phyloP scores from a whole-genome alignment of 2,329 filamentous ascomycete genomes.

The Apiospora arundinis region DNA sequence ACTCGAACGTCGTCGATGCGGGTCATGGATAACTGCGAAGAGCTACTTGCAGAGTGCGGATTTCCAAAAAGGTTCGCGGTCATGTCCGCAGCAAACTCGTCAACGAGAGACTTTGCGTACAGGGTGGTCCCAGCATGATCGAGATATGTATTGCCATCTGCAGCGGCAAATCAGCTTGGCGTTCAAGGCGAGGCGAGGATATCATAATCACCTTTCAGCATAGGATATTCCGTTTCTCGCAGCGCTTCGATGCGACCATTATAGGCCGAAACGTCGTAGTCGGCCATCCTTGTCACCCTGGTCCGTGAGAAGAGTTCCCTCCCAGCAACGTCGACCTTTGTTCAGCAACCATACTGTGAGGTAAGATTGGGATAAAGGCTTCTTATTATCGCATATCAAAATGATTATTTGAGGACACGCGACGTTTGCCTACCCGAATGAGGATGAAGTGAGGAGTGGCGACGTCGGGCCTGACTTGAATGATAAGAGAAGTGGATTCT shows the following conservation, averaged over 20 bases:
- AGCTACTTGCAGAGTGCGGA: conserved; percentile 84
- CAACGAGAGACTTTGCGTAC: conserved; percentile 80
- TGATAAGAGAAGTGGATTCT: conserved; percentile 17
- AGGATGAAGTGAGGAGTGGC: conserved; percentile 3
- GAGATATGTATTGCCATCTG: conserved; percentile 75
- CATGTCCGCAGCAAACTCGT: conserved; percentile 80
- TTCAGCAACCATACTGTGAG: conserved; percentile 2
- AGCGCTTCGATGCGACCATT: conserved; percentile 65
- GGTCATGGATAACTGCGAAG: conserved; percentile 78
- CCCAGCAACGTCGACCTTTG: not conserved
- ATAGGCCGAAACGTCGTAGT: conserved; percentile 49
- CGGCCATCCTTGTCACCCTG: conserved; percentile 5
- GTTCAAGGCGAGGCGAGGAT: not conserved
- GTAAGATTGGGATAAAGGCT: not conserved
- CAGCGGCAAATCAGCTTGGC: not conserved
- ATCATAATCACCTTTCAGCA: conserved; percentile 64
- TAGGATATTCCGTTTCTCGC: conserved; percentile 68
- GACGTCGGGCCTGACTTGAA: not conserved
- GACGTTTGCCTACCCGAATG: not conserved
- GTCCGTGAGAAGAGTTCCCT: not conserved
- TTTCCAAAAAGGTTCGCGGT: conserved; percentile 84
- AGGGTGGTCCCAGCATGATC: conserved; percentile 96
- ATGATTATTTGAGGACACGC: not conserved
- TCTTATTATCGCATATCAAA: not conserved
- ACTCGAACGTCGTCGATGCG: conserved; percentile 79